Evolutionary conservation across 805 yeast genomes (phyloP).

Genomic region (Brettanomyces custersianus): DNA sequence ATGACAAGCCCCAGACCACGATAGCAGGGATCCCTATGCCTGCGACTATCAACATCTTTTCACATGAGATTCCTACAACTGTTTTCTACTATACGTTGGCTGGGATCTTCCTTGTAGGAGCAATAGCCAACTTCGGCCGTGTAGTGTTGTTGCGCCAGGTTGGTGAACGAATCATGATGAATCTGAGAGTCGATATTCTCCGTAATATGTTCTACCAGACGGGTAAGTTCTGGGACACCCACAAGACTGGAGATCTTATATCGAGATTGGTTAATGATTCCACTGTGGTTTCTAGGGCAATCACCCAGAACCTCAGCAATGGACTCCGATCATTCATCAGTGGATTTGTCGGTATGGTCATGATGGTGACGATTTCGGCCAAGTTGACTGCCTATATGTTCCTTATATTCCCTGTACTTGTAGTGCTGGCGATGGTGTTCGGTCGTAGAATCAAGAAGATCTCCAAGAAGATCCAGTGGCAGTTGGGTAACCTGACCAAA

Average conservation of each 20-base stretch:
- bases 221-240: slow-evolving; percentile 80
- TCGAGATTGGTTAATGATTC: slow-evolving; percentile 85
- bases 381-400: slow-evolving; percentile 77
- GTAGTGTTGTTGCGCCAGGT: slow-evolving; percentile 65
- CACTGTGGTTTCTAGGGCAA: slow-evolving; percentile 74
- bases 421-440: slow-evolving; percentile 69
- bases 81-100: slow-evolving; percentile 58
- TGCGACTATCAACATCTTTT: slow-evolving; percentile 15
- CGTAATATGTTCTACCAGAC: slow-evolving; percentile 76
- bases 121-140: slow-evolving; percentile 73
- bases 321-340: slow-evolving; percentile 80
- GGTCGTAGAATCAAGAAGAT: slow-evolving; percentile 71
- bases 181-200: slow-evolving; percentile 69
- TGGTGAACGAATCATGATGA: slow-evolving; percentile 83
- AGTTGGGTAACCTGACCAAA: slow-evolving; percentile 78
- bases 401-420: slow-evolving; percentile 73
- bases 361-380: slow-evolving; percentile 86
- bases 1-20: slow-evolving; percentile 8
- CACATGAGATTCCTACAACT: slow-evolving; percentile 50
- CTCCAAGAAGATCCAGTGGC: slow-evolving; percentile 71
- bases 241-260: slow-evolving; percentile 86
- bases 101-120: slow-evolving; percentile 61
- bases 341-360: slow-evolving; percentile 78
- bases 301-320: slow-evolving; percentile 84
- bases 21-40: slow-evolving; percentile 7